phyloP scores from a whole-genome alignment of 192 early-diverging fungal genomes.

The Coemansia sp. region DNA sequence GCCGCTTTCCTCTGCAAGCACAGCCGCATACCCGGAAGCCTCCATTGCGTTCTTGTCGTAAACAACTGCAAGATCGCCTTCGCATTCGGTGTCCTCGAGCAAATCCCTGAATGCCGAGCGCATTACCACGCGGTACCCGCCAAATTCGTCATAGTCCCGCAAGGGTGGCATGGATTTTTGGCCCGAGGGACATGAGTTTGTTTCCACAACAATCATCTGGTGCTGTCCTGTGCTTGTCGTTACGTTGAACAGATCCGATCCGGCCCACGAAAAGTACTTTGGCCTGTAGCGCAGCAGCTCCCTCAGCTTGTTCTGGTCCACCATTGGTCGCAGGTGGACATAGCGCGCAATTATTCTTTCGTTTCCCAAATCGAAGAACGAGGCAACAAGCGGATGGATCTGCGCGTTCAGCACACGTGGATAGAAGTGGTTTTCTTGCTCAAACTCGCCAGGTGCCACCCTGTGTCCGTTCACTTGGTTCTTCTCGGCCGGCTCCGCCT shows the following conservation, averaged over 20 bases:
- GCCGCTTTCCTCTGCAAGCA: constrained; percentile 73
- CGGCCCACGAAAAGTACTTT: constrained; percentile 85
- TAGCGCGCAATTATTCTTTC: constrained; percentile 87
- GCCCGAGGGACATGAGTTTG: constrained; percentile 88
- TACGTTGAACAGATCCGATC: constrained; percentile 87
- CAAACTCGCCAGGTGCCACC: constrained; percentile 61
- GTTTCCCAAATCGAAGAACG: constrained; percentile 84
- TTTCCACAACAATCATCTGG: constrained; percentile 93
- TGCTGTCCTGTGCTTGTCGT: constrained; percentile 80
- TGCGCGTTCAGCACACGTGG: constrained; percentile 86
- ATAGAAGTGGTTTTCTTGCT: constrained; percentile 85
- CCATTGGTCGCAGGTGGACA: constrained; percentile 84
- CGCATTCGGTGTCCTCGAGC: constrained; percentile 57
- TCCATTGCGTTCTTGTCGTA: constrained; percentile 92
- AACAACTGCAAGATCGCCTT: constrained; percentile 83
- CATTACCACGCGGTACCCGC: constrained; percentile 82
- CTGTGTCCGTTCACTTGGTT: not conserved
- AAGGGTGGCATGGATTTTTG: constrained; percentile 90
- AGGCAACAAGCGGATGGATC: constrained; percentile 84
- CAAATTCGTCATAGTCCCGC: constrained; percentile 71
- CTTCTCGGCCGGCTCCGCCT: too few relatives aligned
- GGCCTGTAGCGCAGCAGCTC: constrained; percentile 68
- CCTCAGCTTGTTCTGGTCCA: constrained; percentile 64
- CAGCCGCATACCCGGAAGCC: constrained; percentile 78
- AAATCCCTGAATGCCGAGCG: constrained; percentile 76